A percentile compares a stretch with the other conserved stretches of the same genome.
Evolutionary conservation across 2,329 filamentous ascomycete species (phyloP).

Genomic region (Aspergillus tanneri): DNA sequence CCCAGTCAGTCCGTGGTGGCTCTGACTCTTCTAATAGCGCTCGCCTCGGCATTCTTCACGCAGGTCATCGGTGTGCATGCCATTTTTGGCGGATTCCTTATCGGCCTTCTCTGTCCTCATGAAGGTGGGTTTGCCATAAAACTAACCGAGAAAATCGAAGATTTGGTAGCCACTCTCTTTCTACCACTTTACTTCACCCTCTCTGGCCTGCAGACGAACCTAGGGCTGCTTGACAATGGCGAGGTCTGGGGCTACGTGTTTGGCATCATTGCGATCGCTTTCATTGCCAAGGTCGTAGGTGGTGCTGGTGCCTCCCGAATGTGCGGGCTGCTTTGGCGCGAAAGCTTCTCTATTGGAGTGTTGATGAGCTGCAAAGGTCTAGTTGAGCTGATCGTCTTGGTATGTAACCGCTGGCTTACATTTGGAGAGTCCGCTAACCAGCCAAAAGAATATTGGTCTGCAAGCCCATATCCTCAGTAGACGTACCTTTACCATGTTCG

Average conservation of each 20-base stretch:
- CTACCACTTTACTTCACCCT: constrained; percentile 90
- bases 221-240: constrained; percentile 78
- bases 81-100: constrained; percentile 90
- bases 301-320: constrained; percentile 74
- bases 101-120: constrained; percentile 86
- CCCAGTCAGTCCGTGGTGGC: constrained; percentile 82
- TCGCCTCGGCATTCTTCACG: constrained; percentile 82
- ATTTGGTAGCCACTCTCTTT: constrained; percentile 79
- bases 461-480: constrained; percentile 78
- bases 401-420: constrained; percentile 46
- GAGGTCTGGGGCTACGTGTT: constrained; percentile 88
- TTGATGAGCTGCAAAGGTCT: constrained; percentile 97
- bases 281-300: constrained; percentile 79
- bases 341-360: constrained; percentile 81
- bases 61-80: constrained; percentile 88
- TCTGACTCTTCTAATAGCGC: constrained; percentile 74
- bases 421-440: neutral
- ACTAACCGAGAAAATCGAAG: constrained; percentile 89
- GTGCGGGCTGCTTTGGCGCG: constrained; percentile 82
- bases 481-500: constrained; percentile 87
- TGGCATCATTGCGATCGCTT: constrained; percentile 77
- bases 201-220: constrained; percentile 82
- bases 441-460: constrained; percentile 71
- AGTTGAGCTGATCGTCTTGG: constrained; percentile 90
- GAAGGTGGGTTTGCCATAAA: constrained; percentile 89